Evolutionary conservation across 148 eudicot species (phyloP).

Genomic region (Arbutus unedo): DNA sequence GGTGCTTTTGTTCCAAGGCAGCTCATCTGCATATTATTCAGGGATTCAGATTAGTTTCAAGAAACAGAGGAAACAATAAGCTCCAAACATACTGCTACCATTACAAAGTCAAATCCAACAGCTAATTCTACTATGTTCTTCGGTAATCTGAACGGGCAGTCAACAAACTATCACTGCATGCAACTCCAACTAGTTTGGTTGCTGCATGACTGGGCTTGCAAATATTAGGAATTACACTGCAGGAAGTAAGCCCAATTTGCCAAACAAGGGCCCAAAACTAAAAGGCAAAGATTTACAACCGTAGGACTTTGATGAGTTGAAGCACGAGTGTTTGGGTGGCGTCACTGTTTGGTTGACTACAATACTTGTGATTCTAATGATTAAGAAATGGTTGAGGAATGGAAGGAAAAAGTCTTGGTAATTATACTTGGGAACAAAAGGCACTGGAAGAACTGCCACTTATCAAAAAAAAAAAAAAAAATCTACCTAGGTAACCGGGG

Average conservation of each 20-base stretch:
- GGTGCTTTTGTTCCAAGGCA: slow-evolving; percentile 35
- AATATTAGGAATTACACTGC: not conserved
- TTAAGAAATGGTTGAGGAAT: not conserved
- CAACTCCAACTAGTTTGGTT: not conserved
- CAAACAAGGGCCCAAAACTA: not conserved
- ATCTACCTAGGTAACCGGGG: not conserved
- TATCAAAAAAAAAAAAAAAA: not conserved
- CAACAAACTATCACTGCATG: not conserved
- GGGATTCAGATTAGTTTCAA: not conserved
- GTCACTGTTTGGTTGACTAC: not conserved
- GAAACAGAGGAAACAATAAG: not conserved
- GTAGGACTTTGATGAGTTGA: not conserved
- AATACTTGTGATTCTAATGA: not conserved
- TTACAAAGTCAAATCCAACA: not conserved
- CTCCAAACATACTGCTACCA: not conserved
- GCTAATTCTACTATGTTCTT: not conserved
- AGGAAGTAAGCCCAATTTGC: not conserved
- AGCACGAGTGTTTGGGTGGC: not conserved
- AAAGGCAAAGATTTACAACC: not conserved
- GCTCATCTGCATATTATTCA: slow-evolving; percentile 35
- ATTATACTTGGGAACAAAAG: not conserved
- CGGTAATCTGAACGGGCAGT: not conserved
- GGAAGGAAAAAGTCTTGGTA: slow-evolving; percentile 9
- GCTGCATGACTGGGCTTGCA: not conserved
- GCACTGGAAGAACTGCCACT: not conserved